Evolutionary conservation across 176 grass and related monocot species (phyloP).

Genomic region (Phyllostachys edulis): DNA sequence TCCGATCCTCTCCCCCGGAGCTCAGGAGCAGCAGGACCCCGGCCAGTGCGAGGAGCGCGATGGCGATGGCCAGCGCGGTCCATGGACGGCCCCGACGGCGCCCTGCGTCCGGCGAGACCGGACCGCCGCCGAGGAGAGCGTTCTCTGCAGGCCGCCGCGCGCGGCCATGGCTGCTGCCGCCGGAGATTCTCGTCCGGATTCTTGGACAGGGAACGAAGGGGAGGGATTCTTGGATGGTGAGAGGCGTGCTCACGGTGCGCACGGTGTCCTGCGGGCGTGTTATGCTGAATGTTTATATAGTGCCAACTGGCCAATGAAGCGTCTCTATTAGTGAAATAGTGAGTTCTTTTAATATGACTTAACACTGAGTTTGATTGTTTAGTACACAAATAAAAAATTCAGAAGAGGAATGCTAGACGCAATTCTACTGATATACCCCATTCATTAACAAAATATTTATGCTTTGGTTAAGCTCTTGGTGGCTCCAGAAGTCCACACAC

Average conservation of each 20-base stretch:
- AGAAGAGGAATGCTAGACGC: too few relatives aligned
- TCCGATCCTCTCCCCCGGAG: background rate
- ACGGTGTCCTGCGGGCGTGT: background rate
- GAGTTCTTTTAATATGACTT: background rate
- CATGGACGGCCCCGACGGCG: background rate
- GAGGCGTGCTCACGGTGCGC: background rate
- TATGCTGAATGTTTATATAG: background rate
- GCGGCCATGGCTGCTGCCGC: conserved; percentile 29
- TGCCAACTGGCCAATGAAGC: background rate
- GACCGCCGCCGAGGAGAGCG: conserved; percentile 14
- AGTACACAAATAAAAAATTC: too few relatives aligned
- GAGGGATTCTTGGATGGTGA: conserved; percentile 32
- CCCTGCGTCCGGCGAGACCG: background rate
- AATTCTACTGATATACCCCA: too few relatives aligned
- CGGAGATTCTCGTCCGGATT: conserved; percentile 10
- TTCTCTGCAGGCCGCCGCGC: background rate
- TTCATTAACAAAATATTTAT: too few relatives aligned
- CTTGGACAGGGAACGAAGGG: background rate
- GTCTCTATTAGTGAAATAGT: background rate
- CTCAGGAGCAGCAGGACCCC: conserved; percentile 20
- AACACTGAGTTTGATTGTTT: background rate
- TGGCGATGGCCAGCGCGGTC: conserved; percentile 31
- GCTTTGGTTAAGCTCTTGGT: too few relatives aligned
- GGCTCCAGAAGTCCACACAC: too few relatives aligned
- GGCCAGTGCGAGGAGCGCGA: conserved; percentile 35